Conservation (phyloP, 345 rosid genomes). For the Hevea brasiliensis region DNA sequence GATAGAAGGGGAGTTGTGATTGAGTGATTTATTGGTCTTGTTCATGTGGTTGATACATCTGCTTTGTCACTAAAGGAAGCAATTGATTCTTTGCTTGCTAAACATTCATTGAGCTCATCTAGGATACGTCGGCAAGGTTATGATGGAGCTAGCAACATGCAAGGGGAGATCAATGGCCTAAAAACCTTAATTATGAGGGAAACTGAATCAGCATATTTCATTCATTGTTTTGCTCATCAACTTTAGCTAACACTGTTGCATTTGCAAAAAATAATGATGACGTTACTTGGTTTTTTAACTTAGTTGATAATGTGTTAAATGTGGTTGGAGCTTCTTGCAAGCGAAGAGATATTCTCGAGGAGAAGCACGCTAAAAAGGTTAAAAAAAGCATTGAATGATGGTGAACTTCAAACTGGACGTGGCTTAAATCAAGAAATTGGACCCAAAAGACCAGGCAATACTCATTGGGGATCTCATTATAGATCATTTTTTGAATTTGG, state of each 20-base stretch:
- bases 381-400: neutral
- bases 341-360: neutral
- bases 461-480: neutral
- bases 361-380: too few relatives aligned
- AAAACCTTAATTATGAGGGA: neutral
- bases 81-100: neutral
- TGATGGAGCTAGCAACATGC: conserved; percentile 9
- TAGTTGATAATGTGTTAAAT: neutral
- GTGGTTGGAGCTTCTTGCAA: neutral
- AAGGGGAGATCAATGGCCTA: conserved; percentile 8
- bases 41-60: too few relatives aligned
- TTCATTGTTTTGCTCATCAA: neutral
- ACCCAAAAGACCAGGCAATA: neutral
- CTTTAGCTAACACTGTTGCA: neutral
- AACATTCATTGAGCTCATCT: conserved; percentile 3
- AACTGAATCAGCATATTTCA: neutral
- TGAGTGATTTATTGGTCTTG: too few relatives aligned
- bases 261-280: neutral
- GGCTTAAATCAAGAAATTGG: neutral
- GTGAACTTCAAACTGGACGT: neutral
- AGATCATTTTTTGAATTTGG: too few relatives aligned
- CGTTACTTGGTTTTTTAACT: neutral
- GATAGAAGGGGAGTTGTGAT: too few relatives aligned
- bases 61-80: too few relatives aligned
- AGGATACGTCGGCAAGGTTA: conserved; percentile 12